Conservation (phyloP, 2,329 filamentous ascomycete genomes). For the Diaporthe helianthi region DNA sequence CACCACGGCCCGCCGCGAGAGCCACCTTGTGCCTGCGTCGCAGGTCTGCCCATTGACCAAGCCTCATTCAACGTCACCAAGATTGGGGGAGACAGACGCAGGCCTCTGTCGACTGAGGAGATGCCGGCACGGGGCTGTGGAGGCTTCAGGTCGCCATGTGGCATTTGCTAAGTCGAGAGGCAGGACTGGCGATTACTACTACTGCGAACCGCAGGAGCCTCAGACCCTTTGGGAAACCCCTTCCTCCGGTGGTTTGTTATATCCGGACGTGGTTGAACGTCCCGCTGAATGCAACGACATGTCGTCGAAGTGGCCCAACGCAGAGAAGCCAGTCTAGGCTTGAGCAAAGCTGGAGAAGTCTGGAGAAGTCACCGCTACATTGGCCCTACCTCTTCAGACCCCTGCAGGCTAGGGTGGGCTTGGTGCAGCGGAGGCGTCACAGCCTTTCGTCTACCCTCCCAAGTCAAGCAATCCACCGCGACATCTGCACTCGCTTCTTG, state of each 20-base stretch:
- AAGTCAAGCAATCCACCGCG: conserved; percentile 32
- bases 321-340: conserved; percentile 22
- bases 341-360: conserved; percentile 1
- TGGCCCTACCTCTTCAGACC: background rate
- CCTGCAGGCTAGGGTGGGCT: conserved; percentile 27
- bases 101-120: background rate
- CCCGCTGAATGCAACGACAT: conserved; percentile 23
- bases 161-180: conserved; percentile 9
- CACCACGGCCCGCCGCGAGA: background rate
- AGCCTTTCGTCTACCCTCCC: conserved; percentile 29
- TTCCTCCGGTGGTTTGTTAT: conserved; percentile 4
- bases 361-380: conserved; percentile 22
- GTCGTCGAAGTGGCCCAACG: conserved; percentile 25
- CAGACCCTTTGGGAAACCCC: background rate
- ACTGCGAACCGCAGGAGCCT: background rate
- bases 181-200: background rate
- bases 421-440: conserved; percentile 35
- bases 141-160: conserved; percentile 18
- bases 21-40: background rate
- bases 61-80: background rate
- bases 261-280: background rate
- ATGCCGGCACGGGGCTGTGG: background rate
- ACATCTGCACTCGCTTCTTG: conserved; percentile 29
- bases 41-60: background rate
- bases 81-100: background rate